phyloP scores from a whole-genome alignment of 495 filamentous ascomycete species.

The Friedmanniomyces endolithicus region DNA sequence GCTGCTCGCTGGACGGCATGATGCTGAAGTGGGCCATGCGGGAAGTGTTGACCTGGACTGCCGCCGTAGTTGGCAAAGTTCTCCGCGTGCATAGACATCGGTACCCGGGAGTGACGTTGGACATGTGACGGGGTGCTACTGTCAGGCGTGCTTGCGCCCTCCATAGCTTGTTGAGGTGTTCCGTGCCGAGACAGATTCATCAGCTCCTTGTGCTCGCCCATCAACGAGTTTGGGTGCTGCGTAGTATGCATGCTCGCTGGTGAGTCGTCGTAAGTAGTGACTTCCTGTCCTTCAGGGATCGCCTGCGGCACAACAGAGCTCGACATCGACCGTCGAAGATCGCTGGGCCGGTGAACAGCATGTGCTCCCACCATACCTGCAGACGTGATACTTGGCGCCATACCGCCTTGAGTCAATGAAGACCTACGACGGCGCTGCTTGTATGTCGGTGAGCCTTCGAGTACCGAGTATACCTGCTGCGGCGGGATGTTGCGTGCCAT shows the following conservation, averaged over 20 bases:
- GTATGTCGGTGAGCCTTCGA: constrained; percentile 96
- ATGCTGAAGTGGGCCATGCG: constrained; percentile 42
- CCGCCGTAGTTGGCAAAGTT: constrained; percentile 58
- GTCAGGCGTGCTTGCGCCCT: constrained; percentile 53
- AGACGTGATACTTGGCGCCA: constrained; percentile 44
- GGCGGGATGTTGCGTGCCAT: constrained; percentile 54
- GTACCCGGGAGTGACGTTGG: not conserved
- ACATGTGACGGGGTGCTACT: constrained; percentile 60
- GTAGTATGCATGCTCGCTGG: constrained; percentile 44
- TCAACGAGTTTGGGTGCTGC: constrained; percentile 39
- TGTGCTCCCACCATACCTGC: constrained; percentile 38
- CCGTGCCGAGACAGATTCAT: constrained; percentile 76
- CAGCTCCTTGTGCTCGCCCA: constrained; percentile 57
- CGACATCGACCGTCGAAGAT: constrained; percentile 83
- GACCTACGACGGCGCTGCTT: constrained; percentile 91
- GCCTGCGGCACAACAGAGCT: constrained; percentile 61
- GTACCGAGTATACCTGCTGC: constrained; percentile 82
- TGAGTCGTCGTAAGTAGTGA: constrained; percentile 44
- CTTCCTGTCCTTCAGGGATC: constrained; percentile 61
- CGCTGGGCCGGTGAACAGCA: constrained; percentile 62
- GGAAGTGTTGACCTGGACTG: constrained; percentile 29
- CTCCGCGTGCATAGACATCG: constrained; percentile 39
- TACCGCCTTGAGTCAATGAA: constrained; percentile 64
- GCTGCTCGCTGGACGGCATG: constrained; percentile 48
- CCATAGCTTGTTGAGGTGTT: constrained; percentile 71